Evolutionary conservation across 2,329 filamentous ascomycete genomes (phyloP).

Genomic region (Hypoxylon sp.): DNA sequence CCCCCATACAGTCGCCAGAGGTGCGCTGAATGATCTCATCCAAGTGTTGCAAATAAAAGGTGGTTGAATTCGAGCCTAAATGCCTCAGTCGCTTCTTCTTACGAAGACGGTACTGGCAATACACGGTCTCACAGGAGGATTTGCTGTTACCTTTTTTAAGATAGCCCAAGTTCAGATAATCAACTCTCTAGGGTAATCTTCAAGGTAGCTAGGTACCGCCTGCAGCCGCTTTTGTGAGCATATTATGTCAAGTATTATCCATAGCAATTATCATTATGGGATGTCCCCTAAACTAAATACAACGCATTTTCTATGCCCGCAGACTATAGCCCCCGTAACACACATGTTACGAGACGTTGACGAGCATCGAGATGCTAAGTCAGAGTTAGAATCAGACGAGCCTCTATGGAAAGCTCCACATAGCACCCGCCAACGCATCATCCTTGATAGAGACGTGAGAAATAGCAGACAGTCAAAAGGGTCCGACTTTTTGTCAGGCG

Average conservation of each 20-base stretch:
- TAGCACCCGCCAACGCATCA: background rate
- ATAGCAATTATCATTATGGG: background rate
- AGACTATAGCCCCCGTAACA: background rate
- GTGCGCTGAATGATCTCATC: background rate
- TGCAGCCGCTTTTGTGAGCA: background rate
- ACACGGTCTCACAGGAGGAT: background rate
- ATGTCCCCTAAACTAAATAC: conserved; percentile 5
- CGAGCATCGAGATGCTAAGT: background rate
- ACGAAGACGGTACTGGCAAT: background rate
- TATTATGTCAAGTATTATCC: background rate
- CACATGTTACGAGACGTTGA: background rate
- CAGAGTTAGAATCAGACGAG: background rate
- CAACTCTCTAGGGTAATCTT: background rate
- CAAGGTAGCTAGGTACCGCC: background rate
- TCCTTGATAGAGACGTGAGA: background rate
- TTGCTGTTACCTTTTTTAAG: background rate
- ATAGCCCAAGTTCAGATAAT: background rate
- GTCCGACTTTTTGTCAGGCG: background rate
- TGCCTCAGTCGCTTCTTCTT: background rate
- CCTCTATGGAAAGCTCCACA: background rate
- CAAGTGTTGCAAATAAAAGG: background rate
- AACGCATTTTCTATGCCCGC: background rate
- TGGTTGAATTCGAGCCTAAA: background rate
- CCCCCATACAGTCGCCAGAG: background rate
- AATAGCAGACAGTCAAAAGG: background rate